phyloP scores from a whole-genome alignment of 2,329 filamentous ascomycete species.

The Fusarium sp. region DNA sequence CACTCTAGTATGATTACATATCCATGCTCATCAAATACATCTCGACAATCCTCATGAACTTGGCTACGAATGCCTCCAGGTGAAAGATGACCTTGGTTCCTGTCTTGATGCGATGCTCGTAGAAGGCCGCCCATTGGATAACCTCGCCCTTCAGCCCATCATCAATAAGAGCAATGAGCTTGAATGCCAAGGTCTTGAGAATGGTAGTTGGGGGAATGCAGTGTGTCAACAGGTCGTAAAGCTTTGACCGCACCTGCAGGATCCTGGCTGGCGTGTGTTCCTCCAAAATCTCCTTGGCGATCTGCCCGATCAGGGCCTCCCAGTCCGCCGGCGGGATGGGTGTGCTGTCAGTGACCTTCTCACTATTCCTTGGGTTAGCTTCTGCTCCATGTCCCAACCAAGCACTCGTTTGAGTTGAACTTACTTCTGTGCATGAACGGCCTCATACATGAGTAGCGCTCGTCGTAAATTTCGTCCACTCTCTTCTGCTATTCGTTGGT shows the following conservation, averaged over 20 bases:
- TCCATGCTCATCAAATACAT: constrained; percentile 93
- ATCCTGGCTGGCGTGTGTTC: constrained; percentile 94
- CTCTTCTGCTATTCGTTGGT: constrained; percentile 88
- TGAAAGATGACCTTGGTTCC: constrained; percentile 98
- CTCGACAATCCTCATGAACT: constrained; percentile 97
- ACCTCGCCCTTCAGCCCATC: constrained; percentile 92
- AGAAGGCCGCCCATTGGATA: constrained; percentile 96
- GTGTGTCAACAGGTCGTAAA: constrained; percentile 98
- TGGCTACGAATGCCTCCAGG: constrained; percentile 96
- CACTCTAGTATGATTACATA: constrained; percentile 59
- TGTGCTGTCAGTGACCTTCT: constrained; percentile 89
- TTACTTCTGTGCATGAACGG: constrained; percentile 97
- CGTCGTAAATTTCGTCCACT: constrained; percentile 92
- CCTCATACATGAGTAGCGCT: constrained; percentile 96
- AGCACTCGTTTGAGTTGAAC: constrained; percentile 49
- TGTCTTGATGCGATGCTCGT: constrained; percentile 93
- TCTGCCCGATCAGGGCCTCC: constrained; percentile 90
- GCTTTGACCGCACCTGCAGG: constrained; percentile 87
- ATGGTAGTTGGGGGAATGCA: constrained; percentile 97
- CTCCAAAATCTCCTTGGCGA: constrained; percentile 93
- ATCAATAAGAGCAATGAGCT: constrained; percentile 88
- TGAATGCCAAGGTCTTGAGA: constrained; percentile 94
- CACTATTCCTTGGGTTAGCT: constrained; percentile 69
- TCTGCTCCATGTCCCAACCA: not conserved
- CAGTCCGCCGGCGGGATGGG: constrained; percentile 96